Evolutionary conservation across 2,329 filamentous ascomycete species (phyloP), one percentile per base, ranked within the genome.

Genomic region (Curvularia sp.): DNA sequence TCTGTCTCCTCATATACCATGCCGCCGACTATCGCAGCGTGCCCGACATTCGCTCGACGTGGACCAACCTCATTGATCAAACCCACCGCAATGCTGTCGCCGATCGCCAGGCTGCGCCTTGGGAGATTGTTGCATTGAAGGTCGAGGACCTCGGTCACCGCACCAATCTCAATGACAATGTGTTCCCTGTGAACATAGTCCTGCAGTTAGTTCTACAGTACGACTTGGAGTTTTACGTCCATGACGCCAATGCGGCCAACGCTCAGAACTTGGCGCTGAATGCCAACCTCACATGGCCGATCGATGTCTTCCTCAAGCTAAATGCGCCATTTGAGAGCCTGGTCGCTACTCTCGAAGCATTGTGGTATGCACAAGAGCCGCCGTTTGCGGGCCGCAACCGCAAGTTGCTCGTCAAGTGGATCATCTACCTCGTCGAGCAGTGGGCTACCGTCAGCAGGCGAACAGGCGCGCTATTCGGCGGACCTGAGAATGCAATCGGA

Each of bases 1-100:
- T 99, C 49, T 97, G 92, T 74, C 86, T 99, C 8, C 84, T 94
- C 59, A 97, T 99, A 71, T 98, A 93, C 81, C 90, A 96, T 76
- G 87, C 90, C 1, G 94, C 94, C 45, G 93, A 98, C 77, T 92
- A 96, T 80, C 90, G 94, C 68, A 96, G 94, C 70, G 84, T 92
- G 1, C 88, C 91, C 41, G 91, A 95, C 62, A 95, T 99, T 69
- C 84, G 86, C 53, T 84, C 88, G 39, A 96, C 92, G 3, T 99
- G 95, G 95, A 84, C 88, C 71, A 89, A 89, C 67, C 83, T 97
- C 19, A 87, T 99, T 61, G 85, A 91, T 57, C 84, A 88, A 63
- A 87, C 88, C 5, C 74, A 81, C 60, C 80, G 78, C 52, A 80
- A 82, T 57, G 85, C 83, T 18, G 76, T 80, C 2, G 77, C 80